Percentiles rank a stretch among this genome's conserved stretches.
Conservation (phyloP, 2,329 filamentous ascomycete genomes). For the Beauveria caledonica region DNA sequence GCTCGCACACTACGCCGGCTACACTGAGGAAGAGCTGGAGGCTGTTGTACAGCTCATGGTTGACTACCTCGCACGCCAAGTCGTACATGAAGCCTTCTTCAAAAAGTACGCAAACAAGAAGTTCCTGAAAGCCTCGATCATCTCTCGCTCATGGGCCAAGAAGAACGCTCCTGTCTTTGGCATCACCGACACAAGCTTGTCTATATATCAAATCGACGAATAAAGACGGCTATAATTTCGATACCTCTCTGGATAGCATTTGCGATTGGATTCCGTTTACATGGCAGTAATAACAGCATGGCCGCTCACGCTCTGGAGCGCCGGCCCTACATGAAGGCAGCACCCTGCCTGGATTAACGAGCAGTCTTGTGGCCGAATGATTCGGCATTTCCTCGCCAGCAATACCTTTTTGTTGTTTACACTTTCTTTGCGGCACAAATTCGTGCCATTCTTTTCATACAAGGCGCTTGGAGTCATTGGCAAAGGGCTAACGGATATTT, state of each 20-base stretch:
- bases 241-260: slow-evolving; percentile 13
- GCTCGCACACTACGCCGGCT: slow-evolving; percentile 84
- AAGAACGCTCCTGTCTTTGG: slow-evolving; percentile 56
- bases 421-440: slow-evolving; percentile 24
- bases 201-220: slow-evolving; percentile 38
- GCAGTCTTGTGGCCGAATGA: slow-evolving; percentile 19
- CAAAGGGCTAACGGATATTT: slow-evolving; percentile 26
- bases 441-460: slow-evolving; percentile 28
- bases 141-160: slow-evolving; percentile 90
- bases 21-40: slow-evolving; percentile 85
- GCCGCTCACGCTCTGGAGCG: slow-evolving; percentile 10
- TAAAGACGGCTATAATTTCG: slow-evolving; percentile 11
- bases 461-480: slow-evolving; percentile 35
- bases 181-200: slow-evolving; percentile 40
- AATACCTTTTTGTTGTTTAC: slow-evolving; percentile 25
- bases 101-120: slow-evolving; percentile 99
- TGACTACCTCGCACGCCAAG: slow-evolving; percentile 85
- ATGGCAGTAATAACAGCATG: slow-evolving; percentile 25
- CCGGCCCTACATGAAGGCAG: slow-evolving; percentile 11
- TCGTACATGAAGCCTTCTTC: slow-evolving; percentile 95
- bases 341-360: slow-evolving; percentile 19
- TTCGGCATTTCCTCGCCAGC: slow-evolving; percentile 18
- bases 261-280: slow-evolving; percentile 24
- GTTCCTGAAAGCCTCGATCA: slow-evolving; percentile 92
- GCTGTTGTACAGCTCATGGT: slow-evolving; percentile 92